phyloP scores from a whole-genome alignment of 805 yeast genomes.

The Tetrapisispora pingtungensis region DNA sequence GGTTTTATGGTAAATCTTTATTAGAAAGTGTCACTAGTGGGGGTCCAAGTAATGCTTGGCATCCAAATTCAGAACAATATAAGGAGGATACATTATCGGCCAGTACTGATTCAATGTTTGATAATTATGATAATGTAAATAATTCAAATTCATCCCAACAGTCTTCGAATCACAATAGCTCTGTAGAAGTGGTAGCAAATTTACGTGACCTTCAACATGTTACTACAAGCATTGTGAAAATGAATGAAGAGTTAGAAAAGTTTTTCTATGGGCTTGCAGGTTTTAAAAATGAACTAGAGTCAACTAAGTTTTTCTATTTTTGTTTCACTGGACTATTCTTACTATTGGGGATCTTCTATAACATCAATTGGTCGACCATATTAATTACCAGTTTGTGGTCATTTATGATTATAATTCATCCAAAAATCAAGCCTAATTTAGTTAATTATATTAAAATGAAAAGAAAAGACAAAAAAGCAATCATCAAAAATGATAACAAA shows the following conservation, averaged over 20 bases:
- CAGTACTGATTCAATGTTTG: background rate
- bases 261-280: conserved; percentile 55
- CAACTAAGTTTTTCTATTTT: conserved; percentile 49
- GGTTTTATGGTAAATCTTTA: conserved; percentile 44
- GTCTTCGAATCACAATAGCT: conserved; percentile 5
- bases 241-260: conserved; percentile 42
- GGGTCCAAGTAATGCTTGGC: conserved; percentile 12
- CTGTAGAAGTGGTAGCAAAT: conserved; percentile 41
- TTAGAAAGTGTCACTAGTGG: conserved; percentile 30
- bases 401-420: conserved; percentile 46
- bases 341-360: conserved; percentile 37
- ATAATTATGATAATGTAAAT: background rate
- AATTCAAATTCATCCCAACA: background rate
- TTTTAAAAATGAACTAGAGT: conserved; percentile 56
- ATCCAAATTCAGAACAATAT: conserved; percentile 5
- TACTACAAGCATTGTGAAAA: conserved; percentile 43
- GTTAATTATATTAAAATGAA: conserved; percentile 16
- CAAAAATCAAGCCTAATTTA: conserved; percentile 33
- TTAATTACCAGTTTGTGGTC: conserved; percentile 54
- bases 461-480: conserved; percentile 11
- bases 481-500: background rate
- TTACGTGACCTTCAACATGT: conserved; percentile 66
- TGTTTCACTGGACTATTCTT: conserved; percentile 32
- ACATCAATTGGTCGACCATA: conserved; percentile 54
- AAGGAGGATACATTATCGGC: conserved; percentile 6